These are phyloP conservation scores for Xylaria sp. DNA, from an alignment of 2,329 filamentous ascomycete genomes.

Conservation along the genomic window DNA sequence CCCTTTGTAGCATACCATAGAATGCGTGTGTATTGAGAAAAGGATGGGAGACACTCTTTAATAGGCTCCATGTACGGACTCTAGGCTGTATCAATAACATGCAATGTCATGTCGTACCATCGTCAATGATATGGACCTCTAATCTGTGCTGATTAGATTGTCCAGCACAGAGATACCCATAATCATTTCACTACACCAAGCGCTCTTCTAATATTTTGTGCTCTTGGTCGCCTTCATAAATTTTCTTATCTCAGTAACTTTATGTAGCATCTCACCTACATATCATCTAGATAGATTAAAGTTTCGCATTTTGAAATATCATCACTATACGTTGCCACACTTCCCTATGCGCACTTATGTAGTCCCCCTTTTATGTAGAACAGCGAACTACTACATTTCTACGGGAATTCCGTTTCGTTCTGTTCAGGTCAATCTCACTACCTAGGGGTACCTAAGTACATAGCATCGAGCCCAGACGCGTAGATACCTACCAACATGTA, in stretches of 20 bases:
- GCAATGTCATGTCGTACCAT: background rate
- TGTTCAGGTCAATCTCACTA: background rate
- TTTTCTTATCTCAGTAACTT: no score
- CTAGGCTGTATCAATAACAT: background rate
- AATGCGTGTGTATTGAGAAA: conserved; percentile 7
- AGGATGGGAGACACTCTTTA: background rate
- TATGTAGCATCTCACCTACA: no score
- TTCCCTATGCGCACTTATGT: no score
- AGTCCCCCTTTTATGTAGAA: background rate
- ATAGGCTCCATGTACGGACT: conserved; percentile 1
- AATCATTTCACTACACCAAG: background rate
- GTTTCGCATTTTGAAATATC: background rate
- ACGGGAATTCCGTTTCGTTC: background rate
- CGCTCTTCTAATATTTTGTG: no score
- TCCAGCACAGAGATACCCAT: background rate
- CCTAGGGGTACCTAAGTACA: background rate
- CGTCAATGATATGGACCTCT: background rate
- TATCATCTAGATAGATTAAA: no score
- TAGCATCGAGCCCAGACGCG: background rate
- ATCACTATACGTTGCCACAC: background rate
- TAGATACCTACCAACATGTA: background rate
- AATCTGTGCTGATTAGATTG: background rate
- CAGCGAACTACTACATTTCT: background rate
- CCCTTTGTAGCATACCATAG: conserved; percentile 34
- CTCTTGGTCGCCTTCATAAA: no score